phyloP scores from a whole-genome alignment of 768 basidiomycete genomes.

The Amylocystis lapponica region DNA sequence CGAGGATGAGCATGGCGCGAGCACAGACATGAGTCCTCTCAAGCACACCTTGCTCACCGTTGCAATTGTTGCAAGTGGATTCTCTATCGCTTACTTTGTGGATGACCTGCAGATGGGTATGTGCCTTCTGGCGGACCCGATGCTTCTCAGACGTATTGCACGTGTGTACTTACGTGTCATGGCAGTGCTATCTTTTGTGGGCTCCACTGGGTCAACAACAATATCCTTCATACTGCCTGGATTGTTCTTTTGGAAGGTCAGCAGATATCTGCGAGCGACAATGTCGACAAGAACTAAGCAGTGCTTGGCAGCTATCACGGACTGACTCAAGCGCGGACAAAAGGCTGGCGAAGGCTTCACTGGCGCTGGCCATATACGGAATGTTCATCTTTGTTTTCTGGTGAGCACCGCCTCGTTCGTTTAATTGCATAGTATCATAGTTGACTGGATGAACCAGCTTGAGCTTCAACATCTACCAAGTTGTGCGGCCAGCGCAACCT shows the following conservation, averaged over 20 bases:
- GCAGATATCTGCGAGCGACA: conserved; percentile 5
- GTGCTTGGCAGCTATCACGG: conserved; percentile 52
- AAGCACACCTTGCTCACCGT: conserved; percentile 70
- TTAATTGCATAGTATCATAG: neutral
- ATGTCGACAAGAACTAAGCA: conserved; percentile 3
- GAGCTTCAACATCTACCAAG: conserved; percentile 72
- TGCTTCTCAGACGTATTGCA: conserved; percentile 5
- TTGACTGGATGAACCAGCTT: conserved; percentile 39
- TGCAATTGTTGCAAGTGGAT: conserved; percentile 58
- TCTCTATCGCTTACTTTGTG: conserved; percentile 72
- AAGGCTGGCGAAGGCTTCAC: conserved; percentile 51
- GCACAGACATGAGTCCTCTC: conserved; percentile 54
- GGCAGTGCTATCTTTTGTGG: conserved; percentile 90
- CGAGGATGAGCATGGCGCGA: conserved; percentile 47
- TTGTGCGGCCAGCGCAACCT: conserved; percentile 33
- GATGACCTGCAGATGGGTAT: conserved; percentile 72
- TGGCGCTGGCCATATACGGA: conserved; percentile 74
- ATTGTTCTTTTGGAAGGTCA: conserved; percentile 88
- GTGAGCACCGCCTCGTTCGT: conserved; percentile 38
- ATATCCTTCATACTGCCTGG: conserved; percentile 96
- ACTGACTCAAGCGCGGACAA: conserved; percentile 50
- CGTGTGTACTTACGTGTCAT: conserved; percentile 2
- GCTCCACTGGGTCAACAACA: conserved; percentile 93
- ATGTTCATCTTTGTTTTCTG: conserved; percentile 79
- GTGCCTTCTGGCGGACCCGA: conserved; percentile 17